These are phyloP conservation scores for Neurospora hispaniola DNA, from an alignment of 495 filamentous ascomycete genomes.

Conservation along the genomic window DNA sequence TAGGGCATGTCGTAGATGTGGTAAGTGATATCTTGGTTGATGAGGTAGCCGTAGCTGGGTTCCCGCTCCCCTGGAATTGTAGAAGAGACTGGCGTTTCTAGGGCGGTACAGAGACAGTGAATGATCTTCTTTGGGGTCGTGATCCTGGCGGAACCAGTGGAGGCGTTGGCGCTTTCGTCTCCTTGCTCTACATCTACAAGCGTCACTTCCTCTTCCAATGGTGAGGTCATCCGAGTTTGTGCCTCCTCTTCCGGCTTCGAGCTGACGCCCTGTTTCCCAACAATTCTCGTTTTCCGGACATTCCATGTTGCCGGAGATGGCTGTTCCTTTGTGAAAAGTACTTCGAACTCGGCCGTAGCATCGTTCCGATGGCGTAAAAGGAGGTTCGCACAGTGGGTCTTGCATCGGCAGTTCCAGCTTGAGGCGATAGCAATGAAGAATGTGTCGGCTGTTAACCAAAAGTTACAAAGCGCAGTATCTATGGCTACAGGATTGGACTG, in stretches of 20 bases:
- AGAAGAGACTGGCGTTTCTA: neutral
- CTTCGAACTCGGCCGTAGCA: conserved; percentile 14
- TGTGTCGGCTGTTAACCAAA: conserved; percentile 1
- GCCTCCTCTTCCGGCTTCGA: neutral
- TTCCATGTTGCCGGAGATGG: neutral
- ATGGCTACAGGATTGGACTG: neutral
- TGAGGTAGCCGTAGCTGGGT: conserved; percentile 6
- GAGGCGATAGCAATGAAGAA: conserved; percentile 1
- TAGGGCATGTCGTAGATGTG: conserved; percentile 8
- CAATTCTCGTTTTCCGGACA: conserved; percentile 6
- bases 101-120: neutral
- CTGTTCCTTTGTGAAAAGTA: conserved; percentile 10
- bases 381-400: conserved; percentile 20
- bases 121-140: neutral
- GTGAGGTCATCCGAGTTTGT: no score
- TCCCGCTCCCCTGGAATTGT: neutral
- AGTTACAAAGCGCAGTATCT: conserved; percentile 2
- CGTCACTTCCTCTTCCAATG: no score
- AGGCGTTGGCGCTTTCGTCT: neutral
- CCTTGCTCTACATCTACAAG: neutral
- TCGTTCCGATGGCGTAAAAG: conserved; percentile 22
- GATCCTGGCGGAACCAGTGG: neutral
- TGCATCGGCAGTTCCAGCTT: conserved; percentile 23
- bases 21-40: conserved; percentile 1
- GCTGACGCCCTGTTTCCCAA: neutral